Evolutionary conservation across 75 land plant genomes (phyloP), one percentile per base, ranked within the genome.

Genomic region (Pinus taeda): DNA sequence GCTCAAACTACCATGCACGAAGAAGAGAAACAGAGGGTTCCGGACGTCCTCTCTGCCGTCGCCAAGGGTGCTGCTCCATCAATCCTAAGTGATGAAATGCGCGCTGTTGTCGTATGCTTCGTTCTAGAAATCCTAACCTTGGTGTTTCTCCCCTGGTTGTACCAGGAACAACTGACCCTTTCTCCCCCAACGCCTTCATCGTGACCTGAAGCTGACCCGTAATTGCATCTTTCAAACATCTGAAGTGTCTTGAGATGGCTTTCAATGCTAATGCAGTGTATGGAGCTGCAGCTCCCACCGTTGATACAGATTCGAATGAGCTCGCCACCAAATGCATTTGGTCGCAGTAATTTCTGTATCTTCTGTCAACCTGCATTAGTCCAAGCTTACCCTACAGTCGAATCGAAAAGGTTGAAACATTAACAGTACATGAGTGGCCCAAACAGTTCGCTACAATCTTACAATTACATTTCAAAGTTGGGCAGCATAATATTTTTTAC

Each of bases 1-100:
- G 98, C 76, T 97, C 98, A 67, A 95, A 95, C 15, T 95, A 86
- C 99, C 99, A 97, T 76, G 98, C 92, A 3, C 99, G 89, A 37
- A 97, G 90, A 39, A 97, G 78, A 20, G 96, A 88, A 7, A 97
- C 99, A 0, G 99, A 91, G 36, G 93, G 84, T 75, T 97, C 99
- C 1, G 99, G 99, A 29, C 95, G 85, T 22, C 99, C 98, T 21
- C 99, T 64, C 76, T 95, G 99, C n/a, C 98, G 98, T 26, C 98
- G 56, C 99, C 99, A 97, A 11, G 99, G 90, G 66, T 91, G 89
- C 57, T 76, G 85, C 65, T 90, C 92, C 85, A 88, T 81, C 81
- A 85, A 77, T 12, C 84, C 88, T 75, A 85, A 75, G 74, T 93
- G 96, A 42, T 90, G 94, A 49, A 90, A 79, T 0, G 99, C 89